Percentiles rank a stretch among this genome's conserved stretches.
These are phyloP conservation scores for Eremothecium coryli DNA, from an alignment of 1,139 yeast species.

Conservation along the genomic window DNA sequence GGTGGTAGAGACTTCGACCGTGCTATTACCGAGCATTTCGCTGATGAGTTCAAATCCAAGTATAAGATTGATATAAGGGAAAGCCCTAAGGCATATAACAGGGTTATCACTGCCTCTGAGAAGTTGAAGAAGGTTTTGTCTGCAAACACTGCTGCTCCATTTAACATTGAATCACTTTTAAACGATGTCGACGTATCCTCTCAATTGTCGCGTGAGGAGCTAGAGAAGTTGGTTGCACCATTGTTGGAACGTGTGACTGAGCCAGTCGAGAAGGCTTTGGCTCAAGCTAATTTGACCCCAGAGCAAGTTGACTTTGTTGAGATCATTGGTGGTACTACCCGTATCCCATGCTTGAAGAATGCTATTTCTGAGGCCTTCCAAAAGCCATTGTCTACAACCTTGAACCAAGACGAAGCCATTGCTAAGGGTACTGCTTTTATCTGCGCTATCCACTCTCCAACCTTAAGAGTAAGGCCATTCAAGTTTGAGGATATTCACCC, in stretches of 20 bases:
- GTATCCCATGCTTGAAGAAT: constrained; percentile 89
- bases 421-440: constrained; percentile 99
- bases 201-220: constrained; percentile 79
- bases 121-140: constrained; percentile 90
- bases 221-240: constrained; percentile 83
- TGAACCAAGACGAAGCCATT: constrained; percentile 98
- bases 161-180: constrained; percentile 94
- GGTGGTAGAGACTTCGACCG: constrained; percentile 97
- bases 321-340: constrained; percentile 95
- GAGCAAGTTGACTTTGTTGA: constrained; percentile 84
- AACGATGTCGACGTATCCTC: constrained; percentile 93
- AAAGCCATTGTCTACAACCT: constrained; percentile 83
- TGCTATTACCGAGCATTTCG: constrained; percentile 91
- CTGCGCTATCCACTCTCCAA: constrained; percentile 98
- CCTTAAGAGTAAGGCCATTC: constrained; percentile 97
- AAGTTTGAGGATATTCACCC: constrained; percentile 94
- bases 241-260: constrained; percentile 62
- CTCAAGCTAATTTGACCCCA: constrained; percentile 62
- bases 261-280: constrained; percentile 77
- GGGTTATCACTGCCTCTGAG: constrained; percentile 88
- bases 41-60: constrained; percentile 80
- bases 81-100: constrained; percentile 91
- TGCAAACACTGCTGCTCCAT: constrained; percentile 92
- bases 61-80: constrained; percentile 86
- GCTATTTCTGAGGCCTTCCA: constrained; percentile 73